phyloP scores from a whole-genome alignment of 2,329 filamentous ascomycete species.

The Cercospora sp. region DNA sequence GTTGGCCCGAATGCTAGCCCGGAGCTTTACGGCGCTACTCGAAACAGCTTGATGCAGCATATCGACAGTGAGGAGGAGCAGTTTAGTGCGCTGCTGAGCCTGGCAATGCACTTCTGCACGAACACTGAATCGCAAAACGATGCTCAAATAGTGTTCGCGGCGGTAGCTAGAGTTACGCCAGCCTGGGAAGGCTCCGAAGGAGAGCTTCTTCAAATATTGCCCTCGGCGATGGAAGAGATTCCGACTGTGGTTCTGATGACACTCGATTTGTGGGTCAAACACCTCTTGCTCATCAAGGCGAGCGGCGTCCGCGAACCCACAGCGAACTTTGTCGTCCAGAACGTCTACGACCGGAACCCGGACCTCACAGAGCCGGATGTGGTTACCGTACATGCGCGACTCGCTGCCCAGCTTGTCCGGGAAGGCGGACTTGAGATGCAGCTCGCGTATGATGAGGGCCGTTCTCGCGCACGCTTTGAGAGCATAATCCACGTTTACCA shows the following conservation, averaged over 20 bases:
- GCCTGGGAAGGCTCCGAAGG: conserved; percentile 24
- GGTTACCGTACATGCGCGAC: neutral
- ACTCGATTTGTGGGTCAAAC: conserved; percentile 16
- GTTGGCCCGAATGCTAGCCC: neutral
- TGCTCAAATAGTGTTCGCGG: conserved; percentile 7
- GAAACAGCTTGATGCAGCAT: conserved; percentile 10
- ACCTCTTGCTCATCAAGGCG: conserved; percentile 18
- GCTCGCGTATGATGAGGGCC: conserved; percentile 3
- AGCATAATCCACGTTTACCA: conserved; percentile 11
- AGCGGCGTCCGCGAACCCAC: conserved; percentile 10
- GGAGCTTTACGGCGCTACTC: neutral
- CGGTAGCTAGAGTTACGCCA: conserved; percentile 15
- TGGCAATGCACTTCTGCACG: conserved; percentile 26
- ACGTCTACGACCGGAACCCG: conserved; percentile 13
- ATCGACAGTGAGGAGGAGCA: conserved; percentile 28
- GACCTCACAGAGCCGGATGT: conserved; percentile 8
- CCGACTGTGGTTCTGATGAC: conserved; percentile 17
- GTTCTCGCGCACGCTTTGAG: conserved; percentile 12
- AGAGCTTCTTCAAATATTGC: conserved; percentile 21
- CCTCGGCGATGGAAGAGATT: conserved; percentile 16
- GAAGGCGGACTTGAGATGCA: conserved; percentile 12
- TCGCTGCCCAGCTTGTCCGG: conserved; percentile 12
- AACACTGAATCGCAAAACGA: conserved; percentile 1
- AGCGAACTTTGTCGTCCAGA: conserved; percentile 6
- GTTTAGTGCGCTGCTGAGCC: conserved; percentile 22